Base-by-base conservation (phyloP, 2,329 filamentous ascomycete genomes). In the Rutstroemia sp. region DNA sequence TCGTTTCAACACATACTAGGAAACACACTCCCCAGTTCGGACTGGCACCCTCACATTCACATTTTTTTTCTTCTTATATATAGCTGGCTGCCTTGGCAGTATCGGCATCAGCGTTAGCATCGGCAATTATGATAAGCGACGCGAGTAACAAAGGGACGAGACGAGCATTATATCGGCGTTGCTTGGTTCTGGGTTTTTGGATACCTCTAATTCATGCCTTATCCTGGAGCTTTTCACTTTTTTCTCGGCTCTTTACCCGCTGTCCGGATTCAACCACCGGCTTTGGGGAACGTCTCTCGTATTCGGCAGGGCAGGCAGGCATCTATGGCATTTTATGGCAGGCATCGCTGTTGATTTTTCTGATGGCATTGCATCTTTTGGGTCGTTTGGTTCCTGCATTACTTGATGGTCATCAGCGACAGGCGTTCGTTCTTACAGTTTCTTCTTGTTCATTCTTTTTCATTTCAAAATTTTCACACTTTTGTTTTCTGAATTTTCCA, bases 331-430 rank as follows among this genome's bases (percentile, higher is more conserved):
- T 54, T n/a, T n/a, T 42, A 19, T 42, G 44, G 51, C 51, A 48
- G 44, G 51, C 44, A 54, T 54, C 19, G 19, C 38, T 48, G 46
- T 53, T 37, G 27, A 21, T 17, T 53, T 53, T 34, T 53, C 19
- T 53, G 51, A 53, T 47, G 51, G 44, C 51, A 54, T 48, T 54
- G 51, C 30, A 48, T 39, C 47, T 39, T 39, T 42, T 19, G 19
- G 39, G 16, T 14, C 41, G 51, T 48, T 48, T 23, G 34, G 51
- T 41, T 42, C 47, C 30, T 39, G 51, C 51, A 48, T 54, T 48
- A 54, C 51, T 54, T 54, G 27, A 41, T 21, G 17, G 47, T 38
- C 51, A 54, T 54, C 52, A 54, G 52, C 52, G 52, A 54, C 44
- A 19, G 52, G 52, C 45, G 52, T 54, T 54, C 16, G 27, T 49